Conservation (phyloP, 2,329 filamentous ascomycete species). For the Taxawa tesnikishii region DNA sequence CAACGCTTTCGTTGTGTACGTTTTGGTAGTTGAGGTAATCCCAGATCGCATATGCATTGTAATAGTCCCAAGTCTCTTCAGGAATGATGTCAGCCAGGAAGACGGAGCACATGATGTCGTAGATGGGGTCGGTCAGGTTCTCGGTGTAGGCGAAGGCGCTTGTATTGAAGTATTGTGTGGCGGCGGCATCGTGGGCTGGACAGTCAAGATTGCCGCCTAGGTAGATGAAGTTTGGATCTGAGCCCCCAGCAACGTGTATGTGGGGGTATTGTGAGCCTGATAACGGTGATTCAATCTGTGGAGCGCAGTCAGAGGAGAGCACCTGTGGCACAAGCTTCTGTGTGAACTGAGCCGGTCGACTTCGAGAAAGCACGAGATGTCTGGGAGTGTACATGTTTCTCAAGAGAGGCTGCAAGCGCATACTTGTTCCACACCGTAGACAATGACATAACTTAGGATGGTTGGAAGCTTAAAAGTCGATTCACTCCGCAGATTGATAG, state of each 20-base stretch:
- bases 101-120: constrained; percentile 29
- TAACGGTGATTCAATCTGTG: constrained; percentile 34
- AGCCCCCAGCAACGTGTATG: constrained; percentile 29
- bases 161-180: constrained; percentile 28
- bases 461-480: too few relatives aligned
- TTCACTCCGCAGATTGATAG: too few relatives aligned
- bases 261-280: constrained; percentile 46
- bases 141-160: constrained; percentile 27
- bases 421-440: too few relatives aligned
- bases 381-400: too few relatives aligned
- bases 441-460: too few relatives aligned
- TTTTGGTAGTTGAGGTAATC: constrained; percentile 45
- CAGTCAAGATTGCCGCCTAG: constrained; percentile 29
- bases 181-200: constrained; percentile 18
- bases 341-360: too few relatives aligned
- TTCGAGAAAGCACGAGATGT: too few relatives aligned
- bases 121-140: constrained; percentile 29
- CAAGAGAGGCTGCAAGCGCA: too few relatives aligned
- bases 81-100: constrained; percentile 31
- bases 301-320: too few relatives aligned
- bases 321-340: too few relatives aligned
- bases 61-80: constrained; percentile 30
- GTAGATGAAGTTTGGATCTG: constrained; percentile 39
- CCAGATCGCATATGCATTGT: constrained; percentile 40
- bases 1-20: constrained; percentile 36